These are phyloP conservation scores for Henningerozyma blattae DNA, from an alignment of 805 yeast species.

Conservation along the genomic window DNA sequence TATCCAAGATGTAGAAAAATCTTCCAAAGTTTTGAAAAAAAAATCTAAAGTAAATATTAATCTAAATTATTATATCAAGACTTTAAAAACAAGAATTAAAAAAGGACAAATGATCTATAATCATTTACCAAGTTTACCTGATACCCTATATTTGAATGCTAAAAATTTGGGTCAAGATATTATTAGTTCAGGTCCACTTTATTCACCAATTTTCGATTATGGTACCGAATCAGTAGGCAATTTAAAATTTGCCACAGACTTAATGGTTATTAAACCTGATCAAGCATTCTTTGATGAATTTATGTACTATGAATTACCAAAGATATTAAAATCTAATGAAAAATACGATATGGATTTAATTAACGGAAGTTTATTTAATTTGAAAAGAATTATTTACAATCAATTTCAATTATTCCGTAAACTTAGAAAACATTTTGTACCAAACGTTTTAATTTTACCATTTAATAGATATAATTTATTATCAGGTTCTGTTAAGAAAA, in stretches of 20 bases:
- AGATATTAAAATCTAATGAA: conserved; percentile 6
- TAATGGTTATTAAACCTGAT: conserved; percentile 52
- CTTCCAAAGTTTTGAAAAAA: conserved; percentile 9
- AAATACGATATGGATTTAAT: conserved; percentile 23
- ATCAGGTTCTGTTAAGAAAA: conserved; percentile 17
- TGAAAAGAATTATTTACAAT: conserved; percentile 16
- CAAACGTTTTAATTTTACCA: conserved; percentile 22
- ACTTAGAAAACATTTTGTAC: conserved; percentile 10
- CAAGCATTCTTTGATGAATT: conserved; percentile 16
- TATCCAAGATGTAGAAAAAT: conserved; percentile 14
- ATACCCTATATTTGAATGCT: conserved; percentile 13
- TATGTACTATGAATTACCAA: conserved; percentile 12
- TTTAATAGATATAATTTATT: conserved; percentile 21
- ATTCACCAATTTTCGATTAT: conserved; percentile 14
- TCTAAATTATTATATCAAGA: conserved; percentile 14
- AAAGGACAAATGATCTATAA: conserved; percentile 25
- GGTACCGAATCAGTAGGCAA: conserved; percentile 8
- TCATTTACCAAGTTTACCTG: conserved; percentile 28
- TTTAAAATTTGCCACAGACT: conserved; percentile 30
- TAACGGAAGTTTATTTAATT: conserved; percentile 17
- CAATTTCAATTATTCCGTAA: conserved; percentile 21
- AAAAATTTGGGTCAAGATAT: conserved; percentile 21
- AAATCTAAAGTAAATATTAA: conserved; percentile 12
- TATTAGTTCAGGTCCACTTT: conserved; percentile 14
- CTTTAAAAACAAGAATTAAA: conserved; percentile 10